Base-by-base conservation (phyloP, 2,329 filamentous ascomycete genomes). In the Aureobasidium sp. region DNA sequence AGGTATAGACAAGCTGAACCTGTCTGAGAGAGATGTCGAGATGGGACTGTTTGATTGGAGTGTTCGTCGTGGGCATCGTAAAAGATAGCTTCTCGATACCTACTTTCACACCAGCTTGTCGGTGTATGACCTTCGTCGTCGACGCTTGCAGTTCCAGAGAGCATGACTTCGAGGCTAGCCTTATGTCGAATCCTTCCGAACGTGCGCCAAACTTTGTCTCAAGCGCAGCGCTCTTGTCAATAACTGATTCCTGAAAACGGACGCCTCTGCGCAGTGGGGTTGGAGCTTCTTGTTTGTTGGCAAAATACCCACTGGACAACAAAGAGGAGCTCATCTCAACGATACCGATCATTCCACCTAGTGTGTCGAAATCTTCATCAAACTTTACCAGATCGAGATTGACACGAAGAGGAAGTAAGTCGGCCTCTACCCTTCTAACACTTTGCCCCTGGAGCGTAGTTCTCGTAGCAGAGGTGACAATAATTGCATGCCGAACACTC, bases 331-430 rank as follows among this genome's bases (percentile, higher is more conserved):
- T 89, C 71, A 96, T 83, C 67, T 94, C 95, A 45, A 99, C 77
- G 57, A 99, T 87, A 65, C 91, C 90, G 71, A 92, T 96, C 45
- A 99, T 77, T 0, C 94, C 94, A 37, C 94, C 94, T 73, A 96
- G 92, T 80, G 89, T 90, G 60, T 84, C 84, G 62, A 97, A 85
- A 0, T 89, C 89, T 67, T 96, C 91, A 13, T 64, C 61, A 23
- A 64, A 60, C 60, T 84, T 83, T 64, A 87, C 86, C 17, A 96
- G 76, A 69, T 97, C 89, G 42, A 97, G 74, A 60, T 85, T 82
- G 10, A 96, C 71, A 61, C 86, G 83, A 1, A 96, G 73, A 6
- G 92, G 90, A 10, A 95, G 78, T 0, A 91, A 95, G 57, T 84
- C 83, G 15, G 96, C 71, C 33, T 88, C 84, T 17, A 88, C 64